Conservation (phyloP, 495 filamentous ascomycete genomes). For the Penicillium fimorum region DNA sequence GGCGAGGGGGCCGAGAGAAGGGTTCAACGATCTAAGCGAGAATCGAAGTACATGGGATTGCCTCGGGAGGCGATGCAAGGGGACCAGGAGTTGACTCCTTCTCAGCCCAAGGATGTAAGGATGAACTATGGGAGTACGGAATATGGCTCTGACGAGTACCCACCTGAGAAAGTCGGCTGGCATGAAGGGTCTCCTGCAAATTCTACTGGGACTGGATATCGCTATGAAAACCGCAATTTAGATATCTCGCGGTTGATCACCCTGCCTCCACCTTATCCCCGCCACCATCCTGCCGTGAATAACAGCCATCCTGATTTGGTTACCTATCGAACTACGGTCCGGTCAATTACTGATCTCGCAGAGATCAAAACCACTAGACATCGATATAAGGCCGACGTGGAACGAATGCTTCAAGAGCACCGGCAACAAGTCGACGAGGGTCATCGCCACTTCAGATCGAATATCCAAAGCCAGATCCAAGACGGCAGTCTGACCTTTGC, state of each 20-base stretch:
- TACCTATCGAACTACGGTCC: constrained; percentile 69
- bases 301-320: constrained; percentile 91
- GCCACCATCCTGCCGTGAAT: constrained; percentile 91
- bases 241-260: constrained; percentile 93
- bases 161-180: constrained; percentile 80
- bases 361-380: constrained; percentile 69
- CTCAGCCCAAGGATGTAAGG: constrained; percentile 28
- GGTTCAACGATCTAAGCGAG: constrained; percentile 71
- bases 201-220: constrained; percentile 18
- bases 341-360: constrained; percentile 70
- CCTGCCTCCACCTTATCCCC: constrained; percentile 86
- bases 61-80: constrained; percentile 71
- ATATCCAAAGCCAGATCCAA: constrained; percentile 71
- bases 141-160: constrained; percentile 69
- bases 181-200: constrained; percentile 56
- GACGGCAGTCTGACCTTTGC: constrained; percentile 74
- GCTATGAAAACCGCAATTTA: constrained; percentile 52
- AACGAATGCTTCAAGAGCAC: constrained; percentile 38
- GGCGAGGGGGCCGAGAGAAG: constrained; percentile 49
- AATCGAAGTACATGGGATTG: constrained; percentile 94
- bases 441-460: constrained; percentile 52
- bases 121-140: constrained; percentile 28
- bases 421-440: constrained; percentile 44
- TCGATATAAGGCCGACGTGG: constrained; percentile 47
- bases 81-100: constrained; percentile 38